Evolutionary conservation across 2,329 filamentous ascomycete genomes (phyloP).

Genomic region (Pestalotiopsis sp.): DNA sequence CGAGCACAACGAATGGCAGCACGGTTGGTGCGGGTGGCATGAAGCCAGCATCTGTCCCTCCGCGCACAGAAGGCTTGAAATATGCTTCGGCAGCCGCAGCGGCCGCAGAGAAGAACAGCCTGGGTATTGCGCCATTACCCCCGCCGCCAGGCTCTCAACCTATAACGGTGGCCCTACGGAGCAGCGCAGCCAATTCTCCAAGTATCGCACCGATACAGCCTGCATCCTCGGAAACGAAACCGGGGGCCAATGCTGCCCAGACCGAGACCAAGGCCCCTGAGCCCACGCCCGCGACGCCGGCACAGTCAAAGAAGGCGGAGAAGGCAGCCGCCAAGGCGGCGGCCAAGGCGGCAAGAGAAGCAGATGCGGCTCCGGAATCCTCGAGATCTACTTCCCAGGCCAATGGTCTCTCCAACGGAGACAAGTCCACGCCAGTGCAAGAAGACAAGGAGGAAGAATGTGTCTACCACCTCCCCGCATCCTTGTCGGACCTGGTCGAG

Average conservation of each 20-base stretch:
- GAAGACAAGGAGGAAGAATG: slow-evolving; percentile 60
- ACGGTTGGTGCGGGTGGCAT: slow-evolving; percentile 57
- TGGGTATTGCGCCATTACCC: slow-evolving; percentile 90
- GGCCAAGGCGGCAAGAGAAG: slow-evolving; percentile 43
- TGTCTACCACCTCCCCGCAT: slow-evolving; percentile 88
- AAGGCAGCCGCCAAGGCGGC: slow-evolving; percentile 40
- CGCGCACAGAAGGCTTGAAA: slow-evolving; percentile 85
- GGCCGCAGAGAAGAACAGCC: slow-evolving; percentile 82
- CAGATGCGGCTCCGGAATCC: slow-evolving; percentile 40
- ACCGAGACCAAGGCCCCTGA: slow-evolving; percentile 33
- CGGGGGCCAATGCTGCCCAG: slow-evolving; percentile 28
- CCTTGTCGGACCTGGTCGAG: slow-evolving; percentile 85
- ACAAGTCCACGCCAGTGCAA: slow-evolving; percentile 42
- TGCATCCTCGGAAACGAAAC: slow-evolving; percentile 31
- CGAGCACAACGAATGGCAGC: slow-evolving; percentile 59
- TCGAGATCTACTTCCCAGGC: slow-evolving; percentile 48
- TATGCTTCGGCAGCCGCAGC: slow-evolving; percentile 96
- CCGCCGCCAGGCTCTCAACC: slow-evolving; percentile 72
- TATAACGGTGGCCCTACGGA: slow-evolving; percentile 37
- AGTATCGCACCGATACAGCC: slow-evolving; percentile 48
- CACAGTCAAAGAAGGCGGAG: slow-evolving; percentile 31
- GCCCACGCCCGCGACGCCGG: slow-evolving; percentile 24
- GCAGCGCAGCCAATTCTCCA: slow-evolving; percentile 57
- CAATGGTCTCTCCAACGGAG: slow-evolving; percentile 54
- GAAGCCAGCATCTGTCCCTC: slow-evolving; percentile 89